Evolutionary conservation across 2,329 filamentous ascomycete genomes (phyloP).

Genomic region (Exophiala bonariae): DNA sequence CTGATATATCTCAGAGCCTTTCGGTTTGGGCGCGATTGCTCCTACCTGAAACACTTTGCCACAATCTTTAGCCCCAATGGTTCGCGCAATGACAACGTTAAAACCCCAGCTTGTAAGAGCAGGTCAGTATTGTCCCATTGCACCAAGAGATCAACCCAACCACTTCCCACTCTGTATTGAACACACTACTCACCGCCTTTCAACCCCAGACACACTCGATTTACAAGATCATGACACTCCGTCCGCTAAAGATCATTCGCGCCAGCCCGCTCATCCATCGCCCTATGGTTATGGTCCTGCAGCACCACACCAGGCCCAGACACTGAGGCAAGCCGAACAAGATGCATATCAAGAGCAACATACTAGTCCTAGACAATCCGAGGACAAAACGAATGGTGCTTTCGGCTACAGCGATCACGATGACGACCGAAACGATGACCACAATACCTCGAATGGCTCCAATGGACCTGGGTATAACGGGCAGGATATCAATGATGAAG

Average conservation of each 20-base stretch:
- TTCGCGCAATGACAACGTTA: conserved; percentile 28
- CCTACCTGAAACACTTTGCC: conserved; percentile 13
- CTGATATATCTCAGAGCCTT: conserved; percentile 15
- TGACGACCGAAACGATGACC: conserved; percentile 60
- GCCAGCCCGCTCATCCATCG: conserved; percentile 52
- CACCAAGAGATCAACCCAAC: no score
- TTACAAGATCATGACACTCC: conserved; percentile 81
- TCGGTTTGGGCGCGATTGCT: conserved; percentile 18
- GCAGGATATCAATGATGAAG: conserved; percentile 45
- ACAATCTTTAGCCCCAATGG: conserved; percentile 13
- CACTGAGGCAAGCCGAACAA: conserved; percentile 75
- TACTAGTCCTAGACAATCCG: conserved; percentile 57
- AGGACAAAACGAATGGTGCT: conserved; percentile 17
- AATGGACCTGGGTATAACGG: conserved; percentile 21
- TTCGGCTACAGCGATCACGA: conserved; percentile 48
- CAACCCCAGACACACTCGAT: conserved; percentile 79
- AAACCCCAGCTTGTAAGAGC: conserved; percentile 47
- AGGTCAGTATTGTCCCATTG: conserved; percentile 35
- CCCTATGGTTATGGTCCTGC: conserved; percentile 56
- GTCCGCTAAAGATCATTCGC: conserved; percentile 78
- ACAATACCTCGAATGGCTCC: conserved; percentile 19
- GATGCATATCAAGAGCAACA: conserved; percentile 73
- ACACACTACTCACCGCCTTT: conserved; percentile 4
- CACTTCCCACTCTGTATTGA: neutral
- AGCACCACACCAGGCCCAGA: conserved; percentile 81